phyloP scores from a whole-genome alignment of 1,284 basidiomycete genomes.

The Clitocybe nebularis region DNA sequence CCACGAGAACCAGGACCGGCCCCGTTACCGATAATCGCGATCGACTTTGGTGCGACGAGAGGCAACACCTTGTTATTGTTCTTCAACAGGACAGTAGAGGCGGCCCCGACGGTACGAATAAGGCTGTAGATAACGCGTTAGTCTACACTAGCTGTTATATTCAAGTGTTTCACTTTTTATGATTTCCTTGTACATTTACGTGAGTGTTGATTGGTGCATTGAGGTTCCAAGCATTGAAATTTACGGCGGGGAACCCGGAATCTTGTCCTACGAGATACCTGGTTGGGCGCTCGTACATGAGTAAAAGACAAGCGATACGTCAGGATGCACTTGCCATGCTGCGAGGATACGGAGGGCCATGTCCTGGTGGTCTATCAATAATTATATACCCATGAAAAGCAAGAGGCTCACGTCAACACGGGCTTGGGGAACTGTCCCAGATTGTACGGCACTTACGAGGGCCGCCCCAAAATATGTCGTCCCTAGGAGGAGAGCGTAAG shows the following conservation, averaged over 20 bases:
- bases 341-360: conserved; percentile 62
- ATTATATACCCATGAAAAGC: conserved; percentile 11
- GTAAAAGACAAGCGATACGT: not conserved
- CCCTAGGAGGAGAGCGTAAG: conserved; percentile 16
- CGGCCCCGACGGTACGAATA: conserved; percentile 65
- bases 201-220: conserved; percentile 38
- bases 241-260: conserved; percentile 47
- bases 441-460: conserved; percentile 48
- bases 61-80: conserved; percentile 59
- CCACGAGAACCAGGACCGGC: conserved; percentile 55
- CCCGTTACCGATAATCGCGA: conserved; percentile 63
- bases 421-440: conserved; percentile 44
- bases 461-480: conserved; percentile 49
- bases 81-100: conserved; percentile 73
- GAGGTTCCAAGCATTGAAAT: conserved; percentile 37
- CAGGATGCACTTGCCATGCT: conserved; percentile 38
- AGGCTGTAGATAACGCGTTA: conserved; percentile 31
- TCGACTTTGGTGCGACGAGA: conserved; percentile 44
- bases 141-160: not conserved
- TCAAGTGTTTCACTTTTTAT: conserved; percentile 41
- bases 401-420: conserved; percentile 41
- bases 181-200: conserved; percentile 65
- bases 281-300: not conserved
- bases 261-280: conserved; percentile 62
- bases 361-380: conserved; percentile 34